Conservation (phyloP, 2,329 filamentous ascomycete genomes). For the Aspergillus felis region DNA sequence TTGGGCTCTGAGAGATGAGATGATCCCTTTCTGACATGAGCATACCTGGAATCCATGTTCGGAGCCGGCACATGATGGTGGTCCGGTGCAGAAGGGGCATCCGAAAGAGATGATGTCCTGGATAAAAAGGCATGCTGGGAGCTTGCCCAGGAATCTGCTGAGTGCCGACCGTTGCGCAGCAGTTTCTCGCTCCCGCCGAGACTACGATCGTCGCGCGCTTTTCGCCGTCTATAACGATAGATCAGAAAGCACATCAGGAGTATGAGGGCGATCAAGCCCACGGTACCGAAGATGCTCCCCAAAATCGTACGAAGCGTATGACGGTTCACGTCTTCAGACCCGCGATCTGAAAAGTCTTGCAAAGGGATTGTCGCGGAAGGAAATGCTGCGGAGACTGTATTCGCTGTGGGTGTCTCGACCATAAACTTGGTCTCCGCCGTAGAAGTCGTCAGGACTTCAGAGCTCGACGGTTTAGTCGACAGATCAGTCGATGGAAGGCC, state of each 20-base stretch:
- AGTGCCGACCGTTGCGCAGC: conserved; percentile 10
- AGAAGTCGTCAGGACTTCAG: background rate
- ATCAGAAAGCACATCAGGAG: conserved; percentile 21
- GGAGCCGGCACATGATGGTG: conserved; percentile 3
- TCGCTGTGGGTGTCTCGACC: background rate
- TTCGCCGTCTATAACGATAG: conserved; percentile 20
- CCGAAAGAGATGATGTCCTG: conserved; percentile 7
- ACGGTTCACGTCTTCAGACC: conserved; percentile 1
- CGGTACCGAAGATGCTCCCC: conserved; percentile 26
- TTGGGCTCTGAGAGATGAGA: background rate
- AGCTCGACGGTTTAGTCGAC: background rate
- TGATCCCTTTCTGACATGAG: background rate
- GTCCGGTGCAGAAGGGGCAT: conserved; percentile 6
- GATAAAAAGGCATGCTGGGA: conserved; percentile 13
- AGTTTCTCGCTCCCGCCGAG: conserved; percentile 15
- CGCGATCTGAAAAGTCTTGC: background rate
- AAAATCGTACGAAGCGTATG: conserved; percentile 20
- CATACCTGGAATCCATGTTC: background rate
- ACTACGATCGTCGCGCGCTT: conserved; percentile 1
- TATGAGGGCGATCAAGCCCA: conserved; percentile 20
- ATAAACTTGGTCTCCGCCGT: background rate
- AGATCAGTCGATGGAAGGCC: background rate
- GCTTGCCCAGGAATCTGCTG: conserved; percentile 14
- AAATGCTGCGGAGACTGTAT: background rate
- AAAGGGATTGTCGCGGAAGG: conserved; percentile 2